Conservation (phyloP, 2,329 filamentous ascomycete genomes). For the Ascochyta viciae-villosae region DNA sequence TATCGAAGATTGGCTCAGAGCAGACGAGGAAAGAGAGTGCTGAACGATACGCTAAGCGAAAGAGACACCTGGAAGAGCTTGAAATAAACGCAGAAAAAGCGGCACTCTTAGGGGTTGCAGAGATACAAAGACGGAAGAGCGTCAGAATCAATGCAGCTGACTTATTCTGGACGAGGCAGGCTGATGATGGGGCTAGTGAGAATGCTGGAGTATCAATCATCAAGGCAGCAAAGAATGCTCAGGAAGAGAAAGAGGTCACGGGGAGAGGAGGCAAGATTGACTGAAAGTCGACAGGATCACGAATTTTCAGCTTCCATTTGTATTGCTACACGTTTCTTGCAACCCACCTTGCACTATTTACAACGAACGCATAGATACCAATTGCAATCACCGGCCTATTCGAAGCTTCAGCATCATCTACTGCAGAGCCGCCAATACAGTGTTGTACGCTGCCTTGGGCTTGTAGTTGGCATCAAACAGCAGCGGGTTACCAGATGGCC, state of each 20-base stretch:
- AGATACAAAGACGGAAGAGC: conserved; percentile 42
- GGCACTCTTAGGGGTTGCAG: conserved; percentile 27
- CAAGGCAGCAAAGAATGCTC: conserved; percentile 30
- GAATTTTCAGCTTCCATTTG: neutral
- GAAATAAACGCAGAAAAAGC: conserved; percentile 26
- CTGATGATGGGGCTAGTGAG: conserved; percentile 35
- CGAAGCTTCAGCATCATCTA: conserved; percentile 5
- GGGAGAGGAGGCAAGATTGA: conserved; percentile 18
- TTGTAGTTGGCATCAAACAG: conserved; percentile 55
- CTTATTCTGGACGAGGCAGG: conserved; percentile 42
- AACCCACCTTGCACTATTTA: neutral
- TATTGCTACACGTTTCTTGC: neutral
- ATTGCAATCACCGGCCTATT: neutral
- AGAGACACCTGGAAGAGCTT: conserved; percentile 38
- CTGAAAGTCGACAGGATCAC: neutral
- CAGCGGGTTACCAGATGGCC: conserved; percentile 51
- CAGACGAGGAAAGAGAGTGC: conserved; percentile 37
- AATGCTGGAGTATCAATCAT: conserved; percentile 34
- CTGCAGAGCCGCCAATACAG: conserved; percentile 38
- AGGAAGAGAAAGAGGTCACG: conserved; percentile 24
- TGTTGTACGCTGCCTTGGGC: conserved; percentile 52
- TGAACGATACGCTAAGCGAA: conserved; percentile 37
- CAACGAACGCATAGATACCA: neutral
- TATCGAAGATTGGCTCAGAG: conserved; percentile 38
- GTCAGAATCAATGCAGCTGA: conserved; percentile 40